phyloP scores from a whole-genome alignment of 2,329 filamentous ascomycete species.

The Epichloe uncinata region DNA sequence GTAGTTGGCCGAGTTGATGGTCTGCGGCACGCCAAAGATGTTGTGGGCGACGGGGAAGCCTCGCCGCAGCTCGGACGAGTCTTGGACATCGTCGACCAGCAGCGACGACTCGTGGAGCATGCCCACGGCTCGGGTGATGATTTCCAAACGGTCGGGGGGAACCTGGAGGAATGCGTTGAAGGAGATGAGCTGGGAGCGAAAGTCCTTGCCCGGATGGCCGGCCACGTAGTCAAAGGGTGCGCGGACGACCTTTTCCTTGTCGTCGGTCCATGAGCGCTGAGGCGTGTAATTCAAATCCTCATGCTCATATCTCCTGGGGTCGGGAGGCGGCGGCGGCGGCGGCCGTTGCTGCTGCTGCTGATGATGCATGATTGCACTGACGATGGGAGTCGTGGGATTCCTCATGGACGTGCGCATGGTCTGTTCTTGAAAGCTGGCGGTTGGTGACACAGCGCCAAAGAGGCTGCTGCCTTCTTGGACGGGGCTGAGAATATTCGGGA shows the following conservation, averaged over 20 bases:
- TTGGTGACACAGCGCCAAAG: constrained; percentile 32
- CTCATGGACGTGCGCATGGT: not conserved
- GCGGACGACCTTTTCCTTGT: constrained; percentile 65
- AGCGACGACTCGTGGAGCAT: constrained; percentile 80
- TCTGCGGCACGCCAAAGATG: constrained; percentile 77
- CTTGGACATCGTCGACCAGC: constrained; percentile 80
- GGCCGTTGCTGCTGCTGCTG: constrained; percentile 8
- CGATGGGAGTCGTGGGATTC: constrained; percentile 1
- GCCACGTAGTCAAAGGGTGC: constrained; percentile 74
- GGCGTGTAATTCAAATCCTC: constrained; percentile 41
- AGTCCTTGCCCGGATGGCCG: constrained; percentile 71
- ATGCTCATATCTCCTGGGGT: constrained; percentile 39
- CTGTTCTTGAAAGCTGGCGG: constrained; percentile 1
- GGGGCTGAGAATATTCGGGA: constrained; percentile 28
- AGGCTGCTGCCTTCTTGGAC: constrained; percentile 51
- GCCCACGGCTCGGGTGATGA: constrained; percentile 68
- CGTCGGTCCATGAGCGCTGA: constrained; percentile 47
- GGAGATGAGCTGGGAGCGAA: constrained; percentile 64
- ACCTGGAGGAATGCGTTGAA: constrained; percentile 75
- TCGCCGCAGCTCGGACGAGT: constrained; percentile 61
- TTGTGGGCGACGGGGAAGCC: constrained; percentile 71
- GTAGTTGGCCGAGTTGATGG: constrained; percentile 85
- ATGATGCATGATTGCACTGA: constrained; percentile 17
- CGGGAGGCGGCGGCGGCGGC: constrained; percentile 28
- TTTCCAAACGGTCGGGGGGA: constrained; percentile 51